These are phyloP conservation scores for Larix kaempferi DNA, from an alignment of 75 land plant genomes.

Conservation along the genomic window DNA sequence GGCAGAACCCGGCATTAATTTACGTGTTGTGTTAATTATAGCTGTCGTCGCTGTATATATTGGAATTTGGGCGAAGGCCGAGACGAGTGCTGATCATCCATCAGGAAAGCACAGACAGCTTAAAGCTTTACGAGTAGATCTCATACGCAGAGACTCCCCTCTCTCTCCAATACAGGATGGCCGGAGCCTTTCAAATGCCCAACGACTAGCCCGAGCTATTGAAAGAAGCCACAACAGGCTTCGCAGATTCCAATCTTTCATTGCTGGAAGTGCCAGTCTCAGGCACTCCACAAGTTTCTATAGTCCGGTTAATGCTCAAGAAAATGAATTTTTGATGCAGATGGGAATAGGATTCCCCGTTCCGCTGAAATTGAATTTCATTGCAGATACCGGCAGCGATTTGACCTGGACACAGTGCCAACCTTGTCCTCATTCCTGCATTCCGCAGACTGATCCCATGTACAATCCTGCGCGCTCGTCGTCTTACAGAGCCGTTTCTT, in stretches of 20 bases:
- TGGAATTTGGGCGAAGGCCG: no score
- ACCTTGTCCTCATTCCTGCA: not conserved
- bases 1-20: no score
- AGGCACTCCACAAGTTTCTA: not conserved
- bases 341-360: not conserved
- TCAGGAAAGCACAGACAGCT: no score
- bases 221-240: not conserved
- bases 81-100: no score
- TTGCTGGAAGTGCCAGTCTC: not conserved
- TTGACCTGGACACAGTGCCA: not conserved
- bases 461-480: not conserved
- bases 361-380: not conserved
- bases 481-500: not conserved
- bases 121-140: not conserved
- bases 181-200: not conserved
- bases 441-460: not conserved
- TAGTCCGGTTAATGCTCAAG: not conserved
- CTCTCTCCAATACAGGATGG: no score
- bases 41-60: no score
- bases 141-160: not conserved
- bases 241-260: not conserved
- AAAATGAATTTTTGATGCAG: not conserved
- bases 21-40: no score
- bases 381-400: not conserved
- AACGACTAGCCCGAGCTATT: not conserved